Conservation (phyloP, 108 stramenopile genomes). For the Parmales sp. region DNA sequence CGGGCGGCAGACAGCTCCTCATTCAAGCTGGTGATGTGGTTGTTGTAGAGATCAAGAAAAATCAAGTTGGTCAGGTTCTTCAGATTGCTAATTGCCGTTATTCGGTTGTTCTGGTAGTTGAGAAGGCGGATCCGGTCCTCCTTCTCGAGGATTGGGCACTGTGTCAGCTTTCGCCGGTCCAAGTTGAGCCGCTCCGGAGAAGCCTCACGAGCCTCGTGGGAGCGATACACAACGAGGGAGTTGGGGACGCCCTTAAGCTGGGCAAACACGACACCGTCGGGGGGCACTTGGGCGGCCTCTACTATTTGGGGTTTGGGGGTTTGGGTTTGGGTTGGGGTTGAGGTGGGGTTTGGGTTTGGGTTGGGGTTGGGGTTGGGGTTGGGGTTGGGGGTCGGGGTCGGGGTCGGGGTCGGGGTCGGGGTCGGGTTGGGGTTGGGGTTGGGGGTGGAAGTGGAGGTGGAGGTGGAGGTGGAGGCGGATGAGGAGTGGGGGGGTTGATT, state of each 20-base stretch:
- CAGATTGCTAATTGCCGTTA: conserved; percentile 22
- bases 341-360: too few relatives aligned
- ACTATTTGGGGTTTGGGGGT: too few relatives aligned
- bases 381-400: too few relatives aligned
- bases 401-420: too few relatives aligned
- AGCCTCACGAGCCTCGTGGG: neutral
- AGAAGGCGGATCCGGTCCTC: conserved; percentile 33
- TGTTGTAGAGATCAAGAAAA: conserved; percentile 43
- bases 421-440: too few relatives aligned
- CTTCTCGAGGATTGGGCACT: conserved; percentile 30
- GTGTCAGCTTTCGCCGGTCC: conserved; percentile 28
- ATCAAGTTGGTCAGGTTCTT: conserved; percentile 30
- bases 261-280: neutral
- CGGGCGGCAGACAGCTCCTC: conserved; percentile 22
- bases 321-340: too few relatives aligned
- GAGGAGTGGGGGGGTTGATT: too few relatives aligned
- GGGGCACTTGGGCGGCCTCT: neutral
- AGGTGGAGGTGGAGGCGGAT: too few relatives aligned
- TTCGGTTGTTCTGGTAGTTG: conserved; percentile 43
- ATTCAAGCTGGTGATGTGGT: conserved; percentile 20
- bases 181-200: conserved; percentile 32
- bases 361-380: too few relatives aligned
- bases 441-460: too few relatives aligned
- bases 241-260: neutral
- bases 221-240: neutral